Evolutionary conservation across 805 yeast genomes (phyloP), one percentile per base, ranked within the genome.

Genomic region (Barnettozyma sp.): DNA sequence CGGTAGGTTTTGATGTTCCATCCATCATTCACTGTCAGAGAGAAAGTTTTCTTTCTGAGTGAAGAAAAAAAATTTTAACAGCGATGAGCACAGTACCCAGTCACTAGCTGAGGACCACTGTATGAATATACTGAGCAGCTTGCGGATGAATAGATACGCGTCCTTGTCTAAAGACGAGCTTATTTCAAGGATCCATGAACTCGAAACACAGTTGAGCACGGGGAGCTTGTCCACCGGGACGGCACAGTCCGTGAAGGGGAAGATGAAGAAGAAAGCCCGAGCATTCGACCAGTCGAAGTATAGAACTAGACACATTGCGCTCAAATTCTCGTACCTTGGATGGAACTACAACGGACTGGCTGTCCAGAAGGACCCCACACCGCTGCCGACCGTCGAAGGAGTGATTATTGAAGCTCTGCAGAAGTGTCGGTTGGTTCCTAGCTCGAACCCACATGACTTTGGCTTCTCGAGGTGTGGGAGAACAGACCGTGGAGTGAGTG

Each of bases 401-500:
- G 71, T 69, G 26, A 70, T 92, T 5, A 56, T 92, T 26, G 71
- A 79, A 26, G 95, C 94, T 0, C 56, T 92, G 58, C 61, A 67
- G 32, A 73, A 68, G 43, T 76, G 90, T 20, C 76, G 70, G 44
- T 56, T 92, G 41, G 76, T 92, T 9, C 69, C 76, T 8, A 65
- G 75, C 2, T 49, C 70, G 16, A 78, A 73, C 15, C 79, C 86
- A 0, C 62, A 62, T 7, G 77, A 74, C 2, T 83, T 79, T 52
- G 68, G 72, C 11, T 87, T 88, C 56, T 82, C 94, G 46, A 65
- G 97, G 43, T 92, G 97, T 61, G 97, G 97, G 0, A 68, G 97
- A 50, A 90, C 97, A 0, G 97, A 90, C 52, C 76, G 75, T 46
- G 97, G 97, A n/a, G 97, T 90, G 11, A 84, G 95, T 62, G 98